These are phyloP conservation scores for Coemansia reversa DNA, from an alignment of 192 early-diverging fungal species.

Conservation along the genomic window DNA sequence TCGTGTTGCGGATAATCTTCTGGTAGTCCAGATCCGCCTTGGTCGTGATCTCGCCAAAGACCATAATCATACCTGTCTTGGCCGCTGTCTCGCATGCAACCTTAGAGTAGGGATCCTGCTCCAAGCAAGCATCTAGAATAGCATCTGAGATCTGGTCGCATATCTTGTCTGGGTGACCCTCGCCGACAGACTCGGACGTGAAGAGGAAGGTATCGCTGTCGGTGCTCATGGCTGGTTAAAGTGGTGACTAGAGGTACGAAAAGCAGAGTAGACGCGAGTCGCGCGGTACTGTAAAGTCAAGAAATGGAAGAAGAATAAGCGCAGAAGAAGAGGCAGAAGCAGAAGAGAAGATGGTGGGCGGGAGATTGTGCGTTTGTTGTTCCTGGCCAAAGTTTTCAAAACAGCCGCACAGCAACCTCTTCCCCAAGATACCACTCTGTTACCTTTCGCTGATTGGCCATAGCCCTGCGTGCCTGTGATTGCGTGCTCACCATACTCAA, in stretches of 20 bases:
- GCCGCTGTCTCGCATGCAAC: conserved; percentile 99
- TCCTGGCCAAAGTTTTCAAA: too few relatives aligned
- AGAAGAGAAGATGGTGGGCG: not conserved
- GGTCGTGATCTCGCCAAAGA: conserved; percentile 99
- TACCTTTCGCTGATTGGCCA: too few relatives aligned
- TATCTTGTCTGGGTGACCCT: conserved; percentile 99
- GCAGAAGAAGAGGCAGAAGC: not conserved
- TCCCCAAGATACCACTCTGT: too few relatives aligned
- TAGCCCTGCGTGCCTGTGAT: too few relatives aligned
- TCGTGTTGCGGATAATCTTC: conserved; percentile 97
- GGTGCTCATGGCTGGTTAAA: conserved; percentile 28
- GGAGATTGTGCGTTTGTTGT: not conserved
- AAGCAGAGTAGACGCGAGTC: not conserved
- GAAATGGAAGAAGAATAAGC: not conserved
- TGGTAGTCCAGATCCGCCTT: conserved; percentile 98
- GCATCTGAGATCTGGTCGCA: conserved; percentile 99
- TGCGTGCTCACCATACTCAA: too few relatives aligned
- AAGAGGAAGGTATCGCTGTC: conserved; percentile 90
- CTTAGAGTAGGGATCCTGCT: conserved; percentile 93
- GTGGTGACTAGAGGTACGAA: conserved; percentile 3
- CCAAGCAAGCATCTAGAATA: conserved; percentile 94
- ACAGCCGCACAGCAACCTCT: too few relatives aligned
- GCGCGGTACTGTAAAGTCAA: not conserved
- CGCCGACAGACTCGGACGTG: conserved; percentile 99
- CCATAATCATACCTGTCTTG: conserved; percentile 99